These are phyloP conservation scores for Komagataella kurtzmanii DNA, from an alignment of 805 yeast genomes.

Conservation along the genomic window DNA sequence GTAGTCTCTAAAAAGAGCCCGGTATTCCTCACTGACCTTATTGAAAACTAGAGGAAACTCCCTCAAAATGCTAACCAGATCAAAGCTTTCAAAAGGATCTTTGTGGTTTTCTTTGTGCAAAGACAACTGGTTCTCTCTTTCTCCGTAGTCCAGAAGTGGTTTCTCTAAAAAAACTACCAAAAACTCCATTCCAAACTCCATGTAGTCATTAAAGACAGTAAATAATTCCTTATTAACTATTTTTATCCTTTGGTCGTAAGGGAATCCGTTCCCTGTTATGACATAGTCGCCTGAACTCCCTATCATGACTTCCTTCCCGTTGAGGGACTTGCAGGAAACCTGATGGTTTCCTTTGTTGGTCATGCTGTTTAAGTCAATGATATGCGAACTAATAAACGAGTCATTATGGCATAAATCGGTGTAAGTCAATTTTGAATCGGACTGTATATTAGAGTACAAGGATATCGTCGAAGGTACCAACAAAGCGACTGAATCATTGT, in stretches of 20 bases:
- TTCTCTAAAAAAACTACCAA: constrained; percentile 44
- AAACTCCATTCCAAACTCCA: constrained; percentile 41
- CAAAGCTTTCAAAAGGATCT: background rate
- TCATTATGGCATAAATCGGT: constrained; percentile 41
- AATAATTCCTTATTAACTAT: constrained; percentile 35
- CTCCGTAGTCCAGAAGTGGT: constrained; percentile 34
- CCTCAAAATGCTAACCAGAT: background rate
- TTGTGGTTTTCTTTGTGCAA: background rate
- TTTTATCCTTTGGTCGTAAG: constrained; percentile 24
- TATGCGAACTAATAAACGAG: constrained; percentile 53
- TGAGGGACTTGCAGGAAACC: constrained; percentile 26
- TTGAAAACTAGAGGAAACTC: constrained; percentile 13
- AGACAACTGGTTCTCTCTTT: constrained; percentile 3
- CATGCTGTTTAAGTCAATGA: constrained; percentile 25
- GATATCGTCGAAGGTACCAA: constrained; percentile 50
- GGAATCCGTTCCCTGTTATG: constrained; percentile 47
- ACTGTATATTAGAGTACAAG: constrained; percentile 26
- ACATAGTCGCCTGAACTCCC: constrained; percentile 32
- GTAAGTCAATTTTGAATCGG: constrained; percentile 22
- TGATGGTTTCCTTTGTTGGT: constrained; percentile 19
- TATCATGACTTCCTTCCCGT: constrained; percentile 39
- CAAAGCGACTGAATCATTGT: constrained; percentile 39
- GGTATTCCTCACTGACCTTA: constrained; percentile 24
- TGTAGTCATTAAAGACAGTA: constrained; percentile 42
- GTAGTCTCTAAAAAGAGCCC: constrained; percentile 23